Conservation (phyloP, 805 yeast species). For the Metschnikowia cerradonensis region DNA sequence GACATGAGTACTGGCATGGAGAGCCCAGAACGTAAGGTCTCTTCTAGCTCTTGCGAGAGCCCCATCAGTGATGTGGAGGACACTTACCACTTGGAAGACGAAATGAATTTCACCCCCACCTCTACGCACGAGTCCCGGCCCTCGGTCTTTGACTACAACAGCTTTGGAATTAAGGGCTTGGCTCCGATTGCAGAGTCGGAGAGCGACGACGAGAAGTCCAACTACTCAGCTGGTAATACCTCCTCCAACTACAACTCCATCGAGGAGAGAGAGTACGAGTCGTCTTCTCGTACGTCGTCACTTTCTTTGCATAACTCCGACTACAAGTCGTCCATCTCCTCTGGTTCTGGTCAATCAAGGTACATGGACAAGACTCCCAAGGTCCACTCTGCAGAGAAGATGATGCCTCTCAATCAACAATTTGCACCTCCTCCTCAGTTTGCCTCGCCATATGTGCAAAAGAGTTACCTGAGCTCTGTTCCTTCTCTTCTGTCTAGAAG, state of each 20-base stretch:
- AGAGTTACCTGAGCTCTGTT: conserved; percentile 12
- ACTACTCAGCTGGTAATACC: conserved; percentile 17
- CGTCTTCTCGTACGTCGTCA: conserved; percentile 29
- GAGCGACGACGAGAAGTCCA: conserved; percentile 22
- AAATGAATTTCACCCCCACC: conserved; percentile 11
- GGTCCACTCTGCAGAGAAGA: conserved; percentile 13
- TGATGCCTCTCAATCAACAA: conserved; percentile 7
- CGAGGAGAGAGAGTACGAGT: conserved; percentile 19
- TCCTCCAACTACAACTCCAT: conserved; percentile 29
- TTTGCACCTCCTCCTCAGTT: conserved; percentile 4
- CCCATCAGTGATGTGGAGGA: conserved; percentile 10
- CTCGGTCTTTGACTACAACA: conserved; percentile 22
- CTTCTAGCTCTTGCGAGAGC: conserved; percentile 9
- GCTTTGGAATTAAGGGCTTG: conserved; percentile 28
- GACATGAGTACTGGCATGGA: conserved; percentile 8
- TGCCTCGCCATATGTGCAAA: conserved; percentile 10
- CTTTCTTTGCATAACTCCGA: conserved; percentile 39
- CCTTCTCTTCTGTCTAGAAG: conserved; percentile 12
- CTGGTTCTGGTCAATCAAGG: conserved; percentile 24
- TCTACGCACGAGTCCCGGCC: conserved; percentile 4
- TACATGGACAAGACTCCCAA: conserved; percentile 6
- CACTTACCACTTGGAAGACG: conserved; percentile 6
- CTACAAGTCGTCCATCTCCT: conserved; percentile 33
- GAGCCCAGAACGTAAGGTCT: background rate
- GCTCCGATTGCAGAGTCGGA: conserved; percentile 38